These are phyloP conservation scores for Hibiscus syriacus DNA, from an alignment of 345 rosid species.

Conservation along the genomic window DNA sequence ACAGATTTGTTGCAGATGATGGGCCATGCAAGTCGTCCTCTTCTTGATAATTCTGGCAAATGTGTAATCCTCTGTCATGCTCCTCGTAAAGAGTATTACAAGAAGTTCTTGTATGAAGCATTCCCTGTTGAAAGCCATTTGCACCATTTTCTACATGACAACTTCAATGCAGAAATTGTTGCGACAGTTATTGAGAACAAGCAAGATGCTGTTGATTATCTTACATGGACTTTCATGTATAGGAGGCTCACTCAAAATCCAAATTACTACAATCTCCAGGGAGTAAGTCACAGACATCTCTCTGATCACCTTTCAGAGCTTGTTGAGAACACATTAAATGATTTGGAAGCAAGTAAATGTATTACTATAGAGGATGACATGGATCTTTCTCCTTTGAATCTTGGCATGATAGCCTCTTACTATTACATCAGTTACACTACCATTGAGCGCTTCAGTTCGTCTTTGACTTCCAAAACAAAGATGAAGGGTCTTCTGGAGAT, in stretches of 20 bases:
- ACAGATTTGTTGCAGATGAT: too few species aligned
- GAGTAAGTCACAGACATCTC: constrained; percentile 88
- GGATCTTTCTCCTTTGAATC: constrained; percentile 74
- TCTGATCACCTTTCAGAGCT: constrained; percentile 97
- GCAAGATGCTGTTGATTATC: constrained; percentile 98
- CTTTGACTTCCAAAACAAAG: constrained; percentile 73
- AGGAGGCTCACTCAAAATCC: constrained; percentile 88
- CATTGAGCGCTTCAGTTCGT: constrained; percentile 84
- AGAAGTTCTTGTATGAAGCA: too few species aligned
- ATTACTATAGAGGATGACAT: constrained; percentile 68
- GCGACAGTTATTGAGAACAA: constrained; percentile 74
- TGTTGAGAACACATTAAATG: constrained; percentile 74
- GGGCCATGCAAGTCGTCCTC: too few species aligned
- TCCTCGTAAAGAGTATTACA: too few species aligned
- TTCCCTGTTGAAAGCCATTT: constrained; percentile 88
- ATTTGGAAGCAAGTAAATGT: constrained; percentile 79
- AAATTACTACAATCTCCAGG: constrained; percentile 96
- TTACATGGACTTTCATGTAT: constrained; percentile 94
- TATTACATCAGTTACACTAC: constrained; percentile 84
- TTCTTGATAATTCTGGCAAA: too few species aligned
- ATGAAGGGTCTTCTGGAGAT: constrained; percentile 92
- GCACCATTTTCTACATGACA: constrained; percentile 83
- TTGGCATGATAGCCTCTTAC: constrained; percentile 84
- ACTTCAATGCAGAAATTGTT: constrained; percentile 85
- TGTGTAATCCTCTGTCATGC: too few species aligned